Evolutionary conservation across 441 rosid species (phyloP), one percentile per base, ranked within the genome.

Genomic region (Eutrema salsugineum): DNA sequence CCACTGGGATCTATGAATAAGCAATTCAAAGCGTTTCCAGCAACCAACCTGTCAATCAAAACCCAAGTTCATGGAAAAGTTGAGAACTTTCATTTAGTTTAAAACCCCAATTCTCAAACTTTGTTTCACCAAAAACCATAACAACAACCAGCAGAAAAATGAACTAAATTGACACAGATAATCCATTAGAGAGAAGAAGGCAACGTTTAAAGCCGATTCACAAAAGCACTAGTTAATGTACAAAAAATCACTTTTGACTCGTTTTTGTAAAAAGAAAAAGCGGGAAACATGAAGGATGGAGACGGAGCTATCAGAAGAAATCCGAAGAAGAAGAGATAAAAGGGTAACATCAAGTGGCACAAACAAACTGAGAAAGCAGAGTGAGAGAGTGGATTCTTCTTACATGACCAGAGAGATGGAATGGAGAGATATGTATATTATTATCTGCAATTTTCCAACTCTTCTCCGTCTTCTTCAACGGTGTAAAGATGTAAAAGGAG

Each of bases 1-100:
- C 80, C 61, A 71, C 70, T 72, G 28, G 79, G 79, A 50, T 73
- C 82, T 33, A 84, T 71, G 63, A 66, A 71, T 59, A 81, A 69
- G 36, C 65, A 54, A 68, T 36, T 83, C 75, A 82, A 77, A 36
- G 81, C 36, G 81, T 70, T 77, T 73, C 81, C 79, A 65, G 63
- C 74, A 50, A 71, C 75, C 79, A 85, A 74, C 92, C 95, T 87
- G 35, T 19, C 19, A 57, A 22, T 58, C 50, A 75, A 58, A 38
- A 7, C 51, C 24, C 40, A 47, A 1, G 44, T 44, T 35, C 7
- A 8, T 54, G 27, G 5, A 33, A 42, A 39, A 43, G 16, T 55
- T 54, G 15, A 55, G 63, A 42, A 33, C 63, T 54, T 54, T 30
- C 7, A 0, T 30, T 17, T 22, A 50, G 69, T 54, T 32, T 10